Percentiles rank a stretch among this genome's conserved stretches.
phyloP scores from a whole-genome alignment of 2,329 filamentous ascomycete species.

The Trichophyton mentagrophytes region DNA sequence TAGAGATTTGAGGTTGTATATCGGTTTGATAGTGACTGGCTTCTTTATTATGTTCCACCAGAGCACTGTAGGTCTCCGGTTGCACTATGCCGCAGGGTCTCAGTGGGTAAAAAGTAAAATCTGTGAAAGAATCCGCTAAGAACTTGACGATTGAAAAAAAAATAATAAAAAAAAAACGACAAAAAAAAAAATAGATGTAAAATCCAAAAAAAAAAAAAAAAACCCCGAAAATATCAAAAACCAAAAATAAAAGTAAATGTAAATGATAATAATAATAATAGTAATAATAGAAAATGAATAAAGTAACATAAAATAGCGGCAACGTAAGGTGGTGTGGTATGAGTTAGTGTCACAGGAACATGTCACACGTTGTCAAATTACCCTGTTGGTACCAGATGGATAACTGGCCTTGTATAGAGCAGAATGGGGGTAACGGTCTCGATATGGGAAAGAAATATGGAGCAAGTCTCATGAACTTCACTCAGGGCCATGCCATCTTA shows the following conservation, averaged over 20 bases:
- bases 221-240: too few relatives aligned
- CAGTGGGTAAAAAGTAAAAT: background rate
- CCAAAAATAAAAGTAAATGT: too few relatives aligned
- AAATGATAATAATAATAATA: too few relatives aligned
- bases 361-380: constrained; percentile 2
- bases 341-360: background rate
- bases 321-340: background rate
- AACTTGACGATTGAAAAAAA: background rate
- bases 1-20: constrained; percentile 8
- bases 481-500: background rate
- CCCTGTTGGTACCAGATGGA: background rate
- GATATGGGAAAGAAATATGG: background rate
- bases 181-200: too few relatives aligned
- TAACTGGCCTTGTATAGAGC: background rate
- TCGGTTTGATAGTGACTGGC: constrained; percentile 16
- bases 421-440: too few relatives aligned
- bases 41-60: constrained; percentile 20
- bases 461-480: background rate
- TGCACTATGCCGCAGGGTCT: constrained; percentile 17
- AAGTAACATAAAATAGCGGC: background rate
- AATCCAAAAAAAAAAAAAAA: too few relatives aligned
- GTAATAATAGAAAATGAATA: too few relatives aligned
- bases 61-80: constrained; percentile 24
- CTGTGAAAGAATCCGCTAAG: background rate
- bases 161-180: too few relatives aligned